Base-by-base conservation (phyloP, 2,329 filamentous ascomycete species). In the Penicillium paneum region DNA sequence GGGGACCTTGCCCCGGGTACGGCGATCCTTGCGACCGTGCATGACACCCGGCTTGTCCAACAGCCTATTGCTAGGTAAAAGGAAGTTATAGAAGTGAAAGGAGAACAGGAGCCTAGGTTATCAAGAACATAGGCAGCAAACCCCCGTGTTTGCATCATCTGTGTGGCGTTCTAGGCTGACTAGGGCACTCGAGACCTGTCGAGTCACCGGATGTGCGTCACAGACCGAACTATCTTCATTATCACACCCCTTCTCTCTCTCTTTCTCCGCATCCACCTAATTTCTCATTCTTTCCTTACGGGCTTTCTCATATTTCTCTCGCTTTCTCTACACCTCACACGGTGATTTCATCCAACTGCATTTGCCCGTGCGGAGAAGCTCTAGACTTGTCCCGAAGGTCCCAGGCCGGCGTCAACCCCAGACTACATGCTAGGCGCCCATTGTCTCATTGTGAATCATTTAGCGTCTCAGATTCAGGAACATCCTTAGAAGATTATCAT, bases 141-240 rank as follows among this genome's bases (percentile, higher is more conserved):
- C 11, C 34, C 41, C 41, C 26, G 19, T 40, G 42, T 49, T 49
- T 49, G 26, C 46, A 49, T 49, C 46, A 32, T 49, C 28, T 41
- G 46, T 39, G 46, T 49, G 46, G 46, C 46, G 46, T 41, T 49
- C 36, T 49, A 49, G 46, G 46, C 46, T 41, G 28, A 49, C 35
- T 31, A 29, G 35, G 26, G 24, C 46, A 52, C 49, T 46, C 49
- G 57, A 58, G 60, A 61, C 58, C 53, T 58, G 55, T 69, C 70
- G 70, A 75, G 73, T 75, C 73, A 75, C 70, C 69, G 67, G 69
- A 67, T 67, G 65, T 75, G 73, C 73, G 73, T 75, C 73, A 75
- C 73, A 70, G 65, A 67, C 62, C 62, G 56, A 49, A 49, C 58
- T 55, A 55, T 58, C 55, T 56, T 58, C 49, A 55, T 56, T 45